These are phyloP conservation scores for Alternaria angustiovoidea DNA, from an alignment of 2,329 filamentous ascomycete species.

Conservation along the genomic window DNA sequence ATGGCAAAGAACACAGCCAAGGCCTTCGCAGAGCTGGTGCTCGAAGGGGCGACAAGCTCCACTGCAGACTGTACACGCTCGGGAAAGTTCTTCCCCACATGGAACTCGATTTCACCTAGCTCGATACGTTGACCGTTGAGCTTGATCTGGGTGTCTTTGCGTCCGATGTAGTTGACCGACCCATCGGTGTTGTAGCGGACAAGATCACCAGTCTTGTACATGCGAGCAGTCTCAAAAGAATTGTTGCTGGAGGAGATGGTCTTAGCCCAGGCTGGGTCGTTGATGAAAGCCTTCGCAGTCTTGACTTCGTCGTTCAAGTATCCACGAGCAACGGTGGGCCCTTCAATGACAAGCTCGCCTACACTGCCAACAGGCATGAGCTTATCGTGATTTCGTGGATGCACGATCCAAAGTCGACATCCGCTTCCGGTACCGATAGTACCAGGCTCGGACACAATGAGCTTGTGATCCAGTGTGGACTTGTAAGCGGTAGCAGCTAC, in stretches of 20 bases:
- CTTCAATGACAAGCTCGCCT: constrained; percentile 54
- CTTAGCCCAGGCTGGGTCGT: constrained; percentile 37
- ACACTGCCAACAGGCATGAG: constrained; percentile 43
- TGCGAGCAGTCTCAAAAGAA: constrained; percentile 24
- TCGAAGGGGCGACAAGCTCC: constrained; percentile 43
- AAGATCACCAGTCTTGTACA: constrained; percentile 34
- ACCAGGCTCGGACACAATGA: constrained; percentile 35
- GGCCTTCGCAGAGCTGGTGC: constrained; percentile 39
- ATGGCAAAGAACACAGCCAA: constrained; percentile 44
- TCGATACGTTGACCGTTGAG: constrained; percentile 43
- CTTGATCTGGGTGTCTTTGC: constrained; percentile 44
- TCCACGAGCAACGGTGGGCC: constrained; percentile 53
- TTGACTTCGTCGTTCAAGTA: constrained; percentile 37
- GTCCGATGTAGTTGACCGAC: constrained; percentile 39
- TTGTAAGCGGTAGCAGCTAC: constrained; percentile 36
- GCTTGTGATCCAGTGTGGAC: constrained; percentile 33
- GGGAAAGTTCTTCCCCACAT: constrained; percentile 46
- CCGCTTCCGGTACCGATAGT: constrained; percentile 46
- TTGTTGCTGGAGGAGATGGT: constrained; percentile 13
- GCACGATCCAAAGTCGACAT: constrained; percentile 51
- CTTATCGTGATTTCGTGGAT: constrained; percentile 50
- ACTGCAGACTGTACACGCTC: constrained; percentile 44
- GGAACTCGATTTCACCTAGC: constrained; percentile 39
- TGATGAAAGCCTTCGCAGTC: constrained; percentile 40
- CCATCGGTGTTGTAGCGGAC: constrained; percentile 33